Base-by-base conservation (phyloP, 1,139 yeast genomes). In the Casaregolazyma suthepensis region DNA sequence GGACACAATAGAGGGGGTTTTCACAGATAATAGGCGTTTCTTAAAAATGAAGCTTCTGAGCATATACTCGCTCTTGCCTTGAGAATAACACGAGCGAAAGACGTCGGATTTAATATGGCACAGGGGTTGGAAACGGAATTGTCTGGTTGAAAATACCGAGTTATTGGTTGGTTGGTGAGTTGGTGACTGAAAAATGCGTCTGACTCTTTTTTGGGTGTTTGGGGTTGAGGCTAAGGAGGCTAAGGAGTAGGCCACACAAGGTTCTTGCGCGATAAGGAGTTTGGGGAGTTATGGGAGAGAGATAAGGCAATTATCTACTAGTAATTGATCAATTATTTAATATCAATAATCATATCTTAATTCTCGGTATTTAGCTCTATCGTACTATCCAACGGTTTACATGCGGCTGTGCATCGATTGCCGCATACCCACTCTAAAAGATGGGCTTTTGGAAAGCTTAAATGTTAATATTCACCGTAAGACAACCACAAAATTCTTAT, bases 1-100 rank as follows among this genome's bases (percentile, higher is more conserved):
- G 31, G 49, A 73, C 64, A 48, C 67, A 71, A 56, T 62, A 73
- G 15, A 56, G 42, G 9, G 48, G 38, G 43, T 63, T 49, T 35
- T 35, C 40, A 35, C 9, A n/a, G 17, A 35, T 35, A 35, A 35
- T 35, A 35, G 17, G 40, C 40, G 40, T 35, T 13, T 35, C 40
- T 35, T 35, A 6, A 35, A 35, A 35, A 35, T 35, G 13, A 15
- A 35, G 40, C 40, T 15, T n/a, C 40, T 35, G 2, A 35, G 40
- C 40, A 35, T 35, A 35, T 35, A 35, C 9, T 35, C 13, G 9
- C 40, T 17, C 40, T 15, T 15, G 3, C 40, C 40, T 7, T 35
- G 13, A 9, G 7, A 15, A 35, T 35, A 35, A 3, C 13, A 35
- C 40, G 17, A 35, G 40, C 40, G 17, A 15, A 35, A 35, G 9